These are phyloP conservation scores for Fusarium piperis DNA, from an alignment of 2,329 filamentous ascomycete species.

Conservation along the genomic window DNA sequence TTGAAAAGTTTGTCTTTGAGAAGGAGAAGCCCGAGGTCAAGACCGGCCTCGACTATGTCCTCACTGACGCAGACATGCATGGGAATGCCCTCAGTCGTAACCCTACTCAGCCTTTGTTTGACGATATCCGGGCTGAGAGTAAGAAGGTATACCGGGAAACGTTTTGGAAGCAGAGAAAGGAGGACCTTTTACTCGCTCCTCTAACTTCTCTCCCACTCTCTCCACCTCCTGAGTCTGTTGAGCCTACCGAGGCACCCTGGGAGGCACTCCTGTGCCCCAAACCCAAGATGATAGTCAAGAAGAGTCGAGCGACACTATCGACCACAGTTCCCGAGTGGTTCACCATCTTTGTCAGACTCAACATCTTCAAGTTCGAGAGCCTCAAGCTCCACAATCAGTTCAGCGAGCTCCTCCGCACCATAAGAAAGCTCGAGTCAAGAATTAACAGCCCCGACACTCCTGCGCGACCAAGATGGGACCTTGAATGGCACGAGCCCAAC, in stretches of 20 bases:
- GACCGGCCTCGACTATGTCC: neutral
- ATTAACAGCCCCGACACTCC: constrained; percentile 1
- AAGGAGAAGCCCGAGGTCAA: neutral
- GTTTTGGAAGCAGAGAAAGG: constrained; percentile 11
- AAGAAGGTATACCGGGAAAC: constrained; percentile 12
- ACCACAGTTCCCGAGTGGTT: constrained; percentile 34
- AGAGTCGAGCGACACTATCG: neutral
- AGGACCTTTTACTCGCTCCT: neutral
- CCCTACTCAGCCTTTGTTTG: neutral
- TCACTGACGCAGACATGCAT: neutral
- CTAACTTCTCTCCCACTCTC: neutral
- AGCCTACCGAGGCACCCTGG: neutral
- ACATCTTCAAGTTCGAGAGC: constrained; percentile 19
- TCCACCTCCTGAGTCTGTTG: neutral
- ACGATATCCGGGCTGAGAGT: constrained; percentile 6
- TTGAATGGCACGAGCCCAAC: constrained; percentile 34
- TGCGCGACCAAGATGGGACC: constrained; percentile 23
- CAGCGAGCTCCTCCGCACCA: constrained; percentile 25
- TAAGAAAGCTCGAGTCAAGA: constrained; percentile 27
- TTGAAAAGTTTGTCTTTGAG: neutral
- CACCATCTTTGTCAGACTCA: constrained; percentile 12
- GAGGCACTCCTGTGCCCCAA: neutral
- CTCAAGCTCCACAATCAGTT: constrained; percentile 16
- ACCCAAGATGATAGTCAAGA: neutral
- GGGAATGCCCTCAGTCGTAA: neutral